phyloP scores from a whole-genome alignment of 306 rosid species.

The Bauhinia variegata region DNA sequence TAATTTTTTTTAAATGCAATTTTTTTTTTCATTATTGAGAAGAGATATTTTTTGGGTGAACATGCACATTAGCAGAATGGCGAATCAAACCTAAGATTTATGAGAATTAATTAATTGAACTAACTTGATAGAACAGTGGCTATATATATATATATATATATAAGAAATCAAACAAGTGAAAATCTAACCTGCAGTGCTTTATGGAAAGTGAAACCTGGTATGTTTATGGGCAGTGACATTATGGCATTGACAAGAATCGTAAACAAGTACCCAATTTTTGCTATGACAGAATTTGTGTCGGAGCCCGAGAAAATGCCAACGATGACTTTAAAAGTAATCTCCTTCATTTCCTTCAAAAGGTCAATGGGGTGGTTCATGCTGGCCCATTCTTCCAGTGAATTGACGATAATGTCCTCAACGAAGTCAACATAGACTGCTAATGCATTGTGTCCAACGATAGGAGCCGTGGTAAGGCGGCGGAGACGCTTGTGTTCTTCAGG shows the following conservation, averaged over 20 bases:
- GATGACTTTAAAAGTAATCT: conserved; percentile 17
- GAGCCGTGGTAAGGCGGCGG: conserved; percentile 18
- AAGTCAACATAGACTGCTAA: conserved; percentile 15
- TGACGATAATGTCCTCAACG: conserved; percentile 12
- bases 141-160: too few species aligned
- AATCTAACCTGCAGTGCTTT: conserved; percentile 41
- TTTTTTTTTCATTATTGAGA: too few species aligned
- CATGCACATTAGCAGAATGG: too few species aligned
- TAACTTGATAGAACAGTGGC: too few species aligned
- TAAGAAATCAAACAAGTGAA: neutral
- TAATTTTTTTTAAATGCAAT: too few species aligned
- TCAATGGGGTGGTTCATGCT: conserved; percentile 39
- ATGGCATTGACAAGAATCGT: neutral
- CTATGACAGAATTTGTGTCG: neutral
- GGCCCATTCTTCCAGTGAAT: conserved; percentile 30
- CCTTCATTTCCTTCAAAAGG: conserved; percentile 33
- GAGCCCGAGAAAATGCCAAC: conserved; percentile 20
- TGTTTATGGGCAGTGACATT: neutral
- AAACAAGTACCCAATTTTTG: neutral
- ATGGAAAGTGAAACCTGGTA: conserved; percentile 42
- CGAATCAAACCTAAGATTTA: too few species aligned
- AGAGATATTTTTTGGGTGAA: too few species aligned
- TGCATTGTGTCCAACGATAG: conserved; percentile 33
- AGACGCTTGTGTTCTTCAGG: conserved; percentile 38
- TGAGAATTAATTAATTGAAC: too few species aligned